Evolutionary conservation across 2,329 filamentous ascomycete genomes (phyloP).

Genomic region (Colletotrichum scovillei): DNA sequence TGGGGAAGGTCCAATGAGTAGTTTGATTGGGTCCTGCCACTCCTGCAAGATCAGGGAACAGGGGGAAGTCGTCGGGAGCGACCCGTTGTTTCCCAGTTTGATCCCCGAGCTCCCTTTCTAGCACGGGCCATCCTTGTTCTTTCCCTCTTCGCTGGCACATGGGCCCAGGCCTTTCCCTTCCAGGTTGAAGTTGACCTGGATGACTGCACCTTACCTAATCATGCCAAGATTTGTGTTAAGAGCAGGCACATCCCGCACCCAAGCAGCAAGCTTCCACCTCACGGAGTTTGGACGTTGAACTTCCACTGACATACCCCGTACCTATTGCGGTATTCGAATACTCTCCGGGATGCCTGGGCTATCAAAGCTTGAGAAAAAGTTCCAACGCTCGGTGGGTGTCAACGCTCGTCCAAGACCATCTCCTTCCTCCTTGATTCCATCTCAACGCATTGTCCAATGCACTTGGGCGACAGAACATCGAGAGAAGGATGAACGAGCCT

Average conservation of each 20-base stretch:
- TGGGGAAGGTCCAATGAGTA: conserved; percentile 13
- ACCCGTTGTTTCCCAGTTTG: conserved; percentile 34
- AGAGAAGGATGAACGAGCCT: conserved; percentile 9
- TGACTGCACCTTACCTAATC: not conserved
- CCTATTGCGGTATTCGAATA: not conserved
- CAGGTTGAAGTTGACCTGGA: not conserved
- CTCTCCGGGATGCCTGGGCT: conserved; percentile 5
- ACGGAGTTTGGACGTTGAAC: not conserved
- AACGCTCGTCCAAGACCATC: not conserved
- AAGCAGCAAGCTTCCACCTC: not conserved
- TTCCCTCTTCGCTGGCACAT: not conserved
- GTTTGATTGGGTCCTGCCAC: conserved; percentile 16
- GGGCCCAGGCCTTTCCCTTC: not conserved
- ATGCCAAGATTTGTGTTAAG: not conserved
- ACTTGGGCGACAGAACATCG: not conserved
- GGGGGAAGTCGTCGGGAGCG: conserved; percentile 23
- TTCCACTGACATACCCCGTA: not conserved
- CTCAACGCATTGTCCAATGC: not conserved
- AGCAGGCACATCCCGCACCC: no score
- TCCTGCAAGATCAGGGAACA: not conserved
- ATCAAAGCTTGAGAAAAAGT: conserved; percentile 10
- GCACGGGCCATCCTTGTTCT: conserved; percentile 7
- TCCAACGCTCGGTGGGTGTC: not conserved
- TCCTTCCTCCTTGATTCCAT: not conserved
- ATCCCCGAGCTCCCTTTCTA: not conserved